Evolutionary conservation across 345 rosid genomes (phyloP), one percentile per base, ranked within the genome.

Genomic region (Camelina sativa): DNA sequence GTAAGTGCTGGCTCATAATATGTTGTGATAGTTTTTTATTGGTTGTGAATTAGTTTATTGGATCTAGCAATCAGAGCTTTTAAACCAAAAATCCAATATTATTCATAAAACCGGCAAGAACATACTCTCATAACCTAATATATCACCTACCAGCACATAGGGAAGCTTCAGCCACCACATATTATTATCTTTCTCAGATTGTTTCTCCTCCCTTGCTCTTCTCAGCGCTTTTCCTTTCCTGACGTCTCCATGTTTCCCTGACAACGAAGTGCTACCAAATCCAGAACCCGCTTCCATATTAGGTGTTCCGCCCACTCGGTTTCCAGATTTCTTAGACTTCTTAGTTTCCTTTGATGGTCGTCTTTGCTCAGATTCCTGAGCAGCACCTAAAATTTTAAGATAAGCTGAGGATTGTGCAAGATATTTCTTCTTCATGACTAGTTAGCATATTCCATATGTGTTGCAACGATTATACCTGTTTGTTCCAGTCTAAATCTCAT

Each of bases 101-200:
- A 5, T 35, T 43, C 38, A 55, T 28, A 43, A 47, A 38, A 67
- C 51, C 1, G 11, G 15, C 16, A 68, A 40, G 25, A 68, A 15
- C 54, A 63, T 32, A 20, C 54, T 38, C 47, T 15, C 63, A 6
- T n/a, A 58, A 58, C 55, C 54, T 65, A 34, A 22, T 11, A 8
- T 28, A 50, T 25, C 70, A 79, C 89, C 0, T 85, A 89, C 96
- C 16, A 87, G 71, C 72, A 86, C 89, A 79, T 85, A 89, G 10
- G 91, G 89, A 79, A 91, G 93, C 44, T 86, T 89, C 68, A 80
- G 71, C 98, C 97, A 91, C 97, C 98, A 91, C 40, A 80, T 28
- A 62, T 79, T 59, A 60, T 72, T 51, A 38, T 52, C 65, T 15
- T 67, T 54, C 66, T 47, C 84, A 41, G 86, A 60, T 65, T 73